phyloP scores from a whole-genome alignment of 2,329 filamentous ascomycete genomes.

The Fusarium papillatum region DNA sequence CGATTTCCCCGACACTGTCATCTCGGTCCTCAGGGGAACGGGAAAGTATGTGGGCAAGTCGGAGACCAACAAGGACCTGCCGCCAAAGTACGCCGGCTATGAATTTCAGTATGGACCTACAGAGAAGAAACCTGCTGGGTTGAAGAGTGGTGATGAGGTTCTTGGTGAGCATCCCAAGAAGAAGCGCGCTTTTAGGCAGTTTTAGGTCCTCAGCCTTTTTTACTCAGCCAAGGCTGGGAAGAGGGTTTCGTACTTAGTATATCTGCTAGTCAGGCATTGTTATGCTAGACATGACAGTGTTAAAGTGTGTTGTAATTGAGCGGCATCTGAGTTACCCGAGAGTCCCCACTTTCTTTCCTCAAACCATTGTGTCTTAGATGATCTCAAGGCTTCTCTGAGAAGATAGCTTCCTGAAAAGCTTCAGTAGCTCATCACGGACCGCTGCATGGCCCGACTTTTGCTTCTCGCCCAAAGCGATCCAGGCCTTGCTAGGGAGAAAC shows the following conservation, averaged over 20 bases:
- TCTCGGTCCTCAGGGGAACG: conserved; percentile 11
- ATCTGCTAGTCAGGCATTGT: neutral
- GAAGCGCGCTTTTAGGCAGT: neutral
- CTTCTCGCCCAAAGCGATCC: neutral
- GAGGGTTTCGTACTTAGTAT: neutral
- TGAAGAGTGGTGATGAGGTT: neutral
- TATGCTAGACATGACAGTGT: neutral
- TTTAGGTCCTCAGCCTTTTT: conserved; percentile 37
- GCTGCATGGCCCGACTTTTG: neutral
- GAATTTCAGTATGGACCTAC: neutral
- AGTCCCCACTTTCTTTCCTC: too few species aligned
- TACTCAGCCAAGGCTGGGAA: fast-evolving
- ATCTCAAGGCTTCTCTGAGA: neutral
- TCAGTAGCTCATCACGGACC: neutral
- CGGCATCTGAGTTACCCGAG: too few species aligned
- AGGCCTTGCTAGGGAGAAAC: neutral
- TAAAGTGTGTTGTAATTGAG: neutral
- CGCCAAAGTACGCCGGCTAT: neutral
- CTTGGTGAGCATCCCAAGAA: neutral
- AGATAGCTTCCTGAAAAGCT: neutral
- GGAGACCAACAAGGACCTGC: neutral
- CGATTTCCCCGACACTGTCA: conserved; percentile 13
- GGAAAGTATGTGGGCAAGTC: neutral
- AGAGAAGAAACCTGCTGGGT: neutral
- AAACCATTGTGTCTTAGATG: neutral